Conservation (phyloP, 1,284 basidiomycete species). For the Trichosporon sp. region DNA sequence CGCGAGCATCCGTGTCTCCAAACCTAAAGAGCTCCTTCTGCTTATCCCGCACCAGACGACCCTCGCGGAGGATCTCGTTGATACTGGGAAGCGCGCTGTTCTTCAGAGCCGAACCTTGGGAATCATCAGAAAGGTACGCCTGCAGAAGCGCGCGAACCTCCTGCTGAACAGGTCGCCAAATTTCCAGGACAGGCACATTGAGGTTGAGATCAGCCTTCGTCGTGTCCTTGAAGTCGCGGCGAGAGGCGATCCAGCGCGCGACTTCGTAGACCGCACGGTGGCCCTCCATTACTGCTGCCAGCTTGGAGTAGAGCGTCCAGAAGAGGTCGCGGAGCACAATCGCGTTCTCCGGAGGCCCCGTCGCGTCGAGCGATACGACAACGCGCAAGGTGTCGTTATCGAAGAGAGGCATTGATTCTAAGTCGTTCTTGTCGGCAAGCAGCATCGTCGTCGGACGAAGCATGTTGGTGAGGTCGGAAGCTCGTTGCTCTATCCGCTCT, state of each 20-base stretch:
- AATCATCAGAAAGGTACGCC: slow-evolving; percentile 88
- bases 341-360: slow-evolving; percentile 68
- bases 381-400: slow-evolving; percentile 56
- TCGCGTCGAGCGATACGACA: slow-evolving; percentile 66
- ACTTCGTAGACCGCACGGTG: slow-evolving; percentile 89
- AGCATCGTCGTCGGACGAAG: slow-evolving; percentile 54
- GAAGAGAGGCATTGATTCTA: slow-evolving; percentile 21
- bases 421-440: slow-evolving; percentile 15
- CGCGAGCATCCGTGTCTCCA: slow-evolving; percentile 74
- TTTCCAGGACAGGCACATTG: slow-evolving; percentile 68
- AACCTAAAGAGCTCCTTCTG: slow-evolving; percentile 80
- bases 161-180: slow-evolving; percentile 86
- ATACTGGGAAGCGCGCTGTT: slow-evolving; percentile 86
- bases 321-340: slow-evolving; percentile 89
- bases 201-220: slow-evolving; percentile 65
- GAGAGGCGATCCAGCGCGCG: slow-evolving; percentile 76
- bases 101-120: slow-evolving; percentile 66
- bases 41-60: slow-evolving; percentile 69
- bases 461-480: slow-evolving; percentile 63
- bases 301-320: slow-evolving; percentile 96
- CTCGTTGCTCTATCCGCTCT: slow-evolving; percentile 13
- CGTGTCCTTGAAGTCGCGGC: slow-evolving; percentile 79
- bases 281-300: slow-evolving; percentile 92
- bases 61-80: slow-evolving; percentile 88
- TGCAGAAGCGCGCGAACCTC: slow-evolving; percentile 86